phyloP scores from a whole-genome alignment of 2,329 filamentous ascomycete genomes.

The Sordariomycetes sp. region DNA sequence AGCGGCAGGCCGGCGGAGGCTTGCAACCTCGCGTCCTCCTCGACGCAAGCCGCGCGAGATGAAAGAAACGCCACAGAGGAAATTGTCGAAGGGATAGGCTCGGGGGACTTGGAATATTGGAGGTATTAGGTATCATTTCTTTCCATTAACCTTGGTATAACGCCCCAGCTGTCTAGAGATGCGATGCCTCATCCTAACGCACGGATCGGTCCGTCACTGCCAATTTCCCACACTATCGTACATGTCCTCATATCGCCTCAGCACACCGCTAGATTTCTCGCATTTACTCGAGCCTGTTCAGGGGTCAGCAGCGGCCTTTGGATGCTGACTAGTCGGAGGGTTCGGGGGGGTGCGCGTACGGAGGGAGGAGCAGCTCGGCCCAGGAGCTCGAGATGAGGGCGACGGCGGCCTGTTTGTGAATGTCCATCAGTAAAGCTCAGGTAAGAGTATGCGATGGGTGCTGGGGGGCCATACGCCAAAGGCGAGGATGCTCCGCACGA shows the following conservation, averaged over 20 bases:
- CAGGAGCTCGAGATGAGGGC: conserved; percentile 50
- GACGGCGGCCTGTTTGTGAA: conserved; percentile 41
- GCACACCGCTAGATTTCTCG: neutral
- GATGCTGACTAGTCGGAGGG: neutral
- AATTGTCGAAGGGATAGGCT: too few species aligned
- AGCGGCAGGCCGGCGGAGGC: too few species aligned
- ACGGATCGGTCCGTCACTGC: neutral
- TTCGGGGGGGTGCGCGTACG: neutral
- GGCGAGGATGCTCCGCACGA: conserved; percentile 56
- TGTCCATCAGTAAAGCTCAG: neutral
- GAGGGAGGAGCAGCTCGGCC: conserved; percentile 4
- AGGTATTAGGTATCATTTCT: neutral
- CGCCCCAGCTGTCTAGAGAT: neutral
- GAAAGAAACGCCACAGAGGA: too few species aligned
- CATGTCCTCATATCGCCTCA: neutral
- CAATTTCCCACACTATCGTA: neutral
- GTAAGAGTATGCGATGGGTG: neutral
- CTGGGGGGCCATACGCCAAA: conserved; percentile 48
- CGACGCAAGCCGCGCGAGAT: too few species aligned
- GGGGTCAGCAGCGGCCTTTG: neutral
- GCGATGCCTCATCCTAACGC: neutral
- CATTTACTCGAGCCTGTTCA: neutral
- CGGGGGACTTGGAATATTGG: too few species aligned
- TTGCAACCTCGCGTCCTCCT: too few species aligned
- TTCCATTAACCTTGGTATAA: neutral